These are phyloP conservation scores for Malus asiatica DNA, from an alignment of 306 rosid genomes.

Conservation along the genomic window DNA sequence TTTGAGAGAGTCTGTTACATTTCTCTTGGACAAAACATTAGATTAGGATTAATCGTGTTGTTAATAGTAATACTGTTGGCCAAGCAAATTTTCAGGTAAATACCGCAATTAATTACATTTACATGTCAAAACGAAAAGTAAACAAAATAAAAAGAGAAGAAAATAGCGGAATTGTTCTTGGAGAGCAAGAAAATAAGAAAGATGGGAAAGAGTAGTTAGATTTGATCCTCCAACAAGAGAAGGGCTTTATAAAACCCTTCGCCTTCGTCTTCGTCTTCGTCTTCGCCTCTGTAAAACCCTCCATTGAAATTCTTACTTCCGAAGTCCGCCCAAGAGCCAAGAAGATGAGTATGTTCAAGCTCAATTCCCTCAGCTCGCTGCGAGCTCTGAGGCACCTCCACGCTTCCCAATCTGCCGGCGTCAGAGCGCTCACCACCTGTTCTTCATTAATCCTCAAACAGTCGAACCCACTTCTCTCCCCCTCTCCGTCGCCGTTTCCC, in stretches of 20 bases:
- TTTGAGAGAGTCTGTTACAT: no score
- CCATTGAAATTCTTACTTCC: neutral
- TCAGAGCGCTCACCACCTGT: conserved; percentile 27
- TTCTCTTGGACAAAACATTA: no score
- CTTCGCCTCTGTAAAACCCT: neutral
- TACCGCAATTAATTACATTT: no score
- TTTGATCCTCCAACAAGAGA: neutral
- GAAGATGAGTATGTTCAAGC: conserved; percentile 34
- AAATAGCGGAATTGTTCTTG: neutral
- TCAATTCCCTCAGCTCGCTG: conserved; percentile 27
- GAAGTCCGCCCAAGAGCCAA: neutral
- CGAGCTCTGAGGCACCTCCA: conserved; percentile 29
- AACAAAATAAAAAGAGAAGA: no score
- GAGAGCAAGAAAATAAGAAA: neutral
- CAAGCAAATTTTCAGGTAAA: no score
- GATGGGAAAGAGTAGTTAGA: neutral
- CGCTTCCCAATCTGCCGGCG: conserved; percentile 17
- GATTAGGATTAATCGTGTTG: no score
- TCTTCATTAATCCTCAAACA: conserved; percentile 28
- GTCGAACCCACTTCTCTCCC: conserved; percentile 9
- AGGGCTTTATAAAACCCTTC: neutral
- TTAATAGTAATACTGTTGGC: no score
- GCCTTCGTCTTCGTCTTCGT: neutral
- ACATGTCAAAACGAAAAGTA: no score
- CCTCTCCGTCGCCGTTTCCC: conserved; percentile 5